phyloP scores from a whole-genome alignment of 2,329 filamentous ascomycete species.

The Phaeoacremonium minimum region DNA sequence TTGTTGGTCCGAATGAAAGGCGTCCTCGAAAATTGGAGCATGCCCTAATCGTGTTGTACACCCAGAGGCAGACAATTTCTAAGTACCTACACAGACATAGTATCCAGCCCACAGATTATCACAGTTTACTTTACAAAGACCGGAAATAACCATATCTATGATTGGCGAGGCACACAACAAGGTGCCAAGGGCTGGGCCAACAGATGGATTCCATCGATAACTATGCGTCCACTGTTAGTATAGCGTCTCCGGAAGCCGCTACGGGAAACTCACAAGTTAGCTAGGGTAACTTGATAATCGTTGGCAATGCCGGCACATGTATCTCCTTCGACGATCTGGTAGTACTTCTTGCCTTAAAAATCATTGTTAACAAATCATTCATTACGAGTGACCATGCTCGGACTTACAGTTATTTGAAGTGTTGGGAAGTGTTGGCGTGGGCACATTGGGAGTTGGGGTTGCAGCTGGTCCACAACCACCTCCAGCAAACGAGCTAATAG shows the following conservation, averaged over 20 bases:
- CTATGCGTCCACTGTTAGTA: not conserved
- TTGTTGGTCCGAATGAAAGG: too few species aligned
- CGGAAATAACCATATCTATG: not conserved
- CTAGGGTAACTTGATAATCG: not conserved
- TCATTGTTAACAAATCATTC: not conserved
- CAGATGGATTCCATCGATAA: not conserved
- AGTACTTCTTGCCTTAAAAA: not conserved
- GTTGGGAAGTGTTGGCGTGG: not conserved
- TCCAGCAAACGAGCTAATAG: not conserved
- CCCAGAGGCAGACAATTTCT: too few species aligned
- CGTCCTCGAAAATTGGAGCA: too few species aligned
- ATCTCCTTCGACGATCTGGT: not conserved
- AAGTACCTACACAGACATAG: slow-evolving; percentile 4
- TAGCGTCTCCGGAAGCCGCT: not conserved
- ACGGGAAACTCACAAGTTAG: not conserved
- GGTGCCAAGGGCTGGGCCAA: not conserved
- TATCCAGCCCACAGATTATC: slow-evolving; percentile 1
- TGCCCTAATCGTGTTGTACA: too few species aligned
- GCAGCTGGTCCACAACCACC: not conserved
- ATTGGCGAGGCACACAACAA: not conserved
- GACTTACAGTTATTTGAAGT: not conserved
- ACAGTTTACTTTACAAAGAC: not conserved
- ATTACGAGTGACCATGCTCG: not conserved
- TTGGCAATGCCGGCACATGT: not conserved
- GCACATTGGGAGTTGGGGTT: not conserved